Evolutionary conservation across 768 basidiomycete species (phyloP), one percentile per base, ranked within the genome.

Genomic region (Cantharellus anzutake): DNA sequence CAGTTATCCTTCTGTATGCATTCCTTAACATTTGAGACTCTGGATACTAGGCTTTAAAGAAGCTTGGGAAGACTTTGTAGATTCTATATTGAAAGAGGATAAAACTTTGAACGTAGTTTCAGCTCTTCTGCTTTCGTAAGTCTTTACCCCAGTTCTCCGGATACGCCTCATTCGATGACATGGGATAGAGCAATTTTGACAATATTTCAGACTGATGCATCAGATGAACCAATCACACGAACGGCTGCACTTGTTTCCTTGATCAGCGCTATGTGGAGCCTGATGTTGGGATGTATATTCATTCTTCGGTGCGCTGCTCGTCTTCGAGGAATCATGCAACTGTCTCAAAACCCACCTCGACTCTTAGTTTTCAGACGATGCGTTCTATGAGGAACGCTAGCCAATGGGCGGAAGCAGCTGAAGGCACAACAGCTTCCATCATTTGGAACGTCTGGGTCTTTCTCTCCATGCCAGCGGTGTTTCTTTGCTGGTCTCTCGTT

Each of bases 91-190:
- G 62, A 74, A 78, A 37, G 84, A 86, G 64, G 86, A 83, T 83
- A 86, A 86, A 71, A 86, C 83, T 3, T 65, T 79, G 48, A 86
- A 86, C 64, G 73, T 86, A 42, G 63, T 87, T 20, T 86, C 83
- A 7, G 85, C 82, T 4, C 68, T 87, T 38, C 69, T 78, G 3
- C 70, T 71, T 65, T 73, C 77, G 76, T 78, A 58, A 38, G 76
- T 72, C 65, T 60, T 48, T 48, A 48, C 44, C 44, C 11, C 29
- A 11, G 11, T 48, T 29, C 44, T 48, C 44, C 44, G 11, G 44
- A 11, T 11, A 11, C 44, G 29, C 44, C 44, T 29, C 44, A 48
- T 29, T 29, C 44, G 11, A 11, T 48, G 44, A 48, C 29, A 11
- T 48, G 11, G 44, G 29, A 48, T 48, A 63, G 63, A 16, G 63